A percentile compares a stretch with the other conserved stretches of the same genome.
These are phyloP conservation scores for Claviceps fusiformis DNA, from an alignment of 2,329 filamentous ascomycete species.

Conservation along the genomic window DNA sequence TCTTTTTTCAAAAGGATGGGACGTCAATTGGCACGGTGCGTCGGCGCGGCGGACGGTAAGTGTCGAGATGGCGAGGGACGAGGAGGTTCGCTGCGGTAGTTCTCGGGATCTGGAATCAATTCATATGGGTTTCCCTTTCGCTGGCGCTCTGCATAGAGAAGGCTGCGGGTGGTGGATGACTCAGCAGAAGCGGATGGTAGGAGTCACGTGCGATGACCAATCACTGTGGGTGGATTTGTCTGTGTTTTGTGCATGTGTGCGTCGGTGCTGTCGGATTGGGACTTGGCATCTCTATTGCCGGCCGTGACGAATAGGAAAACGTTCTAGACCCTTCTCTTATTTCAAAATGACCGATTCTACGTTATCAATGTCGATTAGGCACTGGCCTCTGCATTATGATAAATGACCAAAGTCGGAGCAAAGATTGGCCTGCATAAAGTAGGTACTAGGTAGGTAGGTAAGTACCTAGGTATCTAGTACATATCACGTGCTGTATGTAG, in stretches of 20 bases:
- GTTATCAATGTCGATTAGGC: neutral
- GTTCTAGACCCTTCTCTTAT: neutral
- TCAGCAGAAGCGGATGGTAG: constrained; percentile 2
- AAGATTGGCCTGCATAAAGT: no score
- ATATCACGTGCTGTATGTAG: no score
- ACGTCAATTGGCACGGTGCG: constrained; percentile 22
- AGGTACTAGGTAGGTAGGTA: no score
- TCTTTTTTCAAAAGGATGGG: constrained; percentile 9
- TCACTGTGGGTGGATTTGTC: neutral
- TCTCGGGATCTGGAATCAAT: constrained; percentile 15
- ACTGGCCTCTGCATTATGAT: neutral
- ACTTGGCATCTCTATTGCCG: neutral
- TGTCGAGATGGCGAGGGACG: constrained; percentile 11
- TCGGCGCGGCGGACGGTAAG: constrained; percentile 5
- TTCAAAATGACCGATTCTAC: neutral
- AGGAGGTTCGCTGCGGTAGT: constrained; percentile 10
- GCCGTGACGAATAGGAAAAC: neutral
- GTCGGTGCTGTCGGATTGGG: neutral
- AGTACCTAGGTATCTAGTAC: no score
- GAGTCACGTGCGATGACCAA: constrained; percentile 2
- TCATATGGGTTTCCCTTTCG: constrained; percentile 14
- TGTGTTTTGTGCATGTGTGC: neutral
- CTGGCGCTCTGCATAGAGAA: constrained; percentile 5
- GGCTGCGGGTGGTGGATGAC: constrained; percentile 14
- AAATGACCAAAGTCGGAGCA: neutral